Evolutionary conservation across 2,329 filamentous ascomycete species (phyloP).

Genomic region (Colletotrichum sp.): DNA sequence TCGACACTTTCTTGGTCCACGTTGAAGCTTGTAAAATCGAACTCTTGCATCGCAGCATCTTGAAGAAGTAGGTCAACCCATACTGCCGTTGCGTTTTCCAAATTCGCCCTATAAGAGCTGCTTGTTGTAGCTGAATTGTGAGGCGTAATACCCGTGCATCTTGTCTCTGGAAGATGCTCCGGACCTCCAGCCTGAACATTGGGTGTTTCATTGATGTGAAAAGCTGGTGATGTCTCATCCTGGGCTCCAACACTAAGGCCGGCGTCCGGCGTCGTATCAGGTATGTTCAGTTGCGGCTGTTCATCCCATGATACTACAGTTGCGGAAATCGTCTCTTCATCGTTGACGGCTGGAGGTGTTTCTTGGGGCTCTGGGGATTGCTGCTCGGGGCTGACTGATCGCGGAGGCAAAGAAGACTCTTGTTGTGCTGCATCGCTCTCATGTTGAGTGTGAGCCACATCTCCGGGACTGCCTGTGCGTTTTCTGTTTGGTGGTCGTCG

Average conservation of each 20-base stretch:
- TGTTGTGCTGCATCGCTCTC: not conserved
- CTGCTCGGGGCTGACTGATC: not conserved
- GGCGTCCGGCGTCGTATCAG: not conserved
- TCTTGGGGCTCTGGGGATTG: not conserved
- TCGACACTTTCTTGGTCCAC: not conserved
- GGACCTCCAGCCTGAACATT: not conserved
- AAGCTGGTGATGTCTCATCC: not conserved
- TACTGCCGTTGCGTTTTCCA: slow-evolving; percentile 13
- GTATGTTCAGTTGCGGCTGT: not conserved
- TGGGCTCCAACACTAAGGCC: not conserved
- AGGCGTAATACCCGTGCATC: not conserved
- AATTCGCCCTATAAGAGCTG: not conserved
- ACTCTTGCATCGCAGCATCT: slow-evolving; percentile 3
- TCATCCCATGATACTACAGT: not conserved
- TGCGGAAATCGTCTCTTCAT: not conserved
- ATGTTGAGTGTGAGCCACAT: not conserved
- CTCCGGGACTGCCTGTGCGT: not conserved
- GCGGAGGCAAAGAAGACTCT: not conserved
- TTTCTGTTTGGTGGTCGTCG: not conserved
- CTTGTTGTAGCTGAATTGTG: not conserved
- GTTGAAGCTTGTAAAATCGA: not conserved
- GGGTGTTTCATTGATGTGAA: not conserved
- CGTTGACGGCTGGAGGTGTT: not conserved
- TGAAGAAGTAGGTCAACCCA: slow-evolving; percentile 16
- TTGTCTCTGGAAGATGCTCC: not conserved